Base-by-base conservation (phyloP, 129 eudicot species). In the Heracleum sosnowskyi region DNA sequence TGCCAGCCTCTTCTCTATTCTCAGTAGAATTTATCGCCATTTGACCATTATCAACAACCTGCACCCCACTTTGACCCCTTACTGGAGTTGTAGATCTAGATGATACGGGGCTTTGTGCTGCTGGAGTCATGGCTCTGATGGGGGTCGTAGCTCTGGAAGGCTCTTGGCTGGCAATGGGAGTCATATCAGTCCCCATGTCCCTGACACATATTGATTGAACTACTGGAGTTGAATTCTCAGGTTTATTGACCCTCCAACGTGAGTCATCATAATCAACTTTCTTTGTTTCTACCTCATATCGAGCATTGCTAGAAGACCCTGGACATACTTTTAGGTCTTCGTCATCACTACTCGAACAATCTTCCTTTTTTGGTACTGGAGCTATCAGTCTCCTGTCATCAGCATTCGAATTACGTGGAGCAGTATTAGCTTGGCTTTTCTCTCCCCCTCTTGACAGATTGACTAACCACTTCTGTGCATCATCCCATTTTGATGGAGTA, bases 121-220 rank as follows among this genome's bases (percentile, higher is more conserved):
- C 96, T 28, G 98, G 98, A 74, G 94, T 88, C 7, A 90, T 87
- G 76, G 93, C 91, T 83, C 90, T 77, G 44, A 93, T 74, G 8
- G 98, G 98, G 13, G 98, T 93, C 55, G 96, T 88, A 11, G 98
- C 81, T 72, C 98, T 84, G 42, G 98, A 91, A 11, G 98, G 98
- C 77, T 93, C 98, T 76, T 86, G 95, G 77, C 98, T 93, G n/a
- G 89, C 97, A 81, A 88, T 88, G 0, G 97, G 98, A 3, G 98
- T 93, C 98, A 93, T 93, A 82, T 93, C 98, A 0, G 98, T 93
- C 72, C 98, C 98, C 98, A 93, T 93, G 77, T 93, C 98, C 81
- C 98, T 84, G 80, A 93, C 93, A 77, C 96, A 86, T 76, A 93
- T 82, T 24, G 98, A 86, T 76, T 93, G 80, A 77, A 89, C 93